Evolutionary conservation across 345 rosid species (phyloP).

Genomic region (Linum lewisii): DNA sequence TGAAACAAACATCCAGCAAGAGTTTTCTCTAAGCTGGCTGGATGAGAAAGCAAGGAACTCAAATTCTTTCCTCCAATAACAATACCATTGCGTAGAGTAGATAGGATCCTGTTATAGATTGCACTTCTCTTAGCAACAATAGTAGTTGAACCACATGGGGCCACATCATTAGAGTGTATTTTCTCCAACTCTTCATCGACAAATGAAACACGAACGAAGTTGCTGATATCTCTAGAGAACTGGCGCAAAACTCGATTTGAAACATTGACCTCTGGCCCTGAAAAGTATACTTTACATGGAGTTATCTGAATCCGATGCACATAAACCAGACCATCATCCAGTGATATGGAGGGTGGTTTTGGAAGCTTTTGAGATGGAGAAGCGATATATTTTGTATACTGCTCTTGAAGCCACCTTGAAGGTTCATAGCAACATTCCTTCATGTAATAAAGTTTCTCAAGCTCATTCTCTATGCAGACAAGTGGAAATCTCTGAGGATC

Average conservation of each 20-base stretch:
- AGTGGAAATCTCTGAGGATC: slow-evolving; percentile 22
- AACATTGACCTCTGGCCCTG: slow-evolving; percentile 52
- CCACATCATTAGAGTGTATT: slow-evolving; percentile 50
- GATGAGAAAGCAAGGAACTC: slow-evolving; percentile 66
- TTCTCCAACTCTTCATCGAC: slow-evolving; percentile 49
- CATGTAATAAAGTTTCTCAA: slow-evolving; percentile 34
- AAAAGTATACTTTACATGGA: slow-evolving; percentile 49
- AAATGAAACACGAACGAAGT: slow-evolving; percentile 56
- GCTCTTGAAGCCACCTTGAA: slow-evolving; percentile 37
- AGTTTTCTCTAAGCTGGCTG: slow-evolving; percentile 58
- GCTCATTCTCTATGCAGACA: slow-evolving; percentile 31
- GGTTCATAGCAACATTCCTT: slow-evolving; percentile 61
- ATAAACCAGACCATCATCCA: slow-evolving; percentile 44
- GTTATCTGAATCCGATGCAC: slow-evolving; percentile 49
- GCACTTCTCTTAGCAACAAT: slow-evolving; percentile 27
- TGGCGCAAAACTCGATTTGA: slow-evolving; percentile 52
- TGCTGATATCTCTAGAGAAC: slow-evolving; percentile 22
- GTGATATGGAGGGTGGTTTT: slow-evolving; percentile 22
- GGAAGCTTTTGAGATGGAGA: slow-evolving; percentile 14
- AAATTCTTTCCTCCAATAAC: slow-evolving; percentile 44
- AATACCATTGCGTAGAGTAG: slow-evolving; percentile 40
- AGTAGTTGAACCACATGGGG: slow-evolving; percentile 35
- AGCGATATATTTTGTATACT: slow-evolving; percentile 19
- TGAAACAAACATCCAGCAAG: slow-evolving; percentile 72
- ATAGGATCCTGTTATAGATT: slow-evolving; percentile 38